Evolutionary conservation across 768 basidiomycete genomes (phyloP).

Genomic region (Xerocomus spinulosus): DNA sequence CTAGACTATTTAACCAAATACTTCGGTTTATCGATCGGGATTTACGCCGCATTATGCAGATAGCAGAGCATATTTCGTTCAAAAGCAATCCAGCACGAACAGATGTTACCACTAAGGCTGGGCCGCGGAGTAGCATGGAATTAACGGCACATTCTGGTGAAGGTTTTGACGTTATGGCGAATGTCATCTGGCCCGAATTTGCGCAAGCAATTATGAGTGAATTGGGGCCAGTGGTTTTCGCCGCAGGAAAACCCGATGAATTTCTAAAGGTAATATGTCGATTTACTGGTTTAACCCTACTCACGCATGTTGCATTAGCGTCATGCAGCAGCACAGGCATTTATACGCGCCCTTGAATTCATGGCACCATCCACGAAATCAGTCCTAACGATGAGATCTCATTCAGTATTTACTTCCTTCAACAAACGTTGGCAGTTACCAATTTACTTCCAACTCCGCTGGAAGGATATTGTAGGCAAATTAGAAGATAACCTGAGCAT

Average conservation of each 20-base stretch:
- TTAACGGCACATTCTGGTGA: slow-evolving; percentile 13
- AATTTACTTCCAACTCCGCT: slow-evolving; percentile 93
- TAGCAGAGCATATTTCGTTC: slow-evolving; percentile 62
- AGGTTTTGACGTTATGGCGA: slow-evolving; percentile 80
- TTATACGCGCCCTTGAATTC: slow-evolving; percentile 76
- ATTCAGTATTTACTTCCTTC: slow-evolving; percentile 68
- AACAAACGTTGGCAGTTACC: slow-evolving; percentile 91
- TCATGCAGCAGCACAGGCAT: slow-evolving; percentile 77
- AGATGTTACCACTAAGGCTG: slow-evolving; percentile 5
- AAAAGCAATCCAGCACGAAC: slow-evolving; percentile 37
- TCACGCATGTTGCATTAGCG: slow-evolving; percentile 46
- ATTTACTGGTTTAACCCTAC: background rate
- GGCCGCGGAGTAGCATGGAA: slow-evolving; percentile 2
- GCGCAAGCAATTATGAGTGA: slow-evolving; percentile 79
- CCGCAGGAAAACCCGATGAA: slow-evolving; percentile 87
- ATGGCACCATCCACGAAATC: slow-evolving; percentile 73
- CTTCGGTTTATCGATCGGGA: slow-evolving; percentile 78
- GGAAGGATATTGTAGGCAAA: slow-evolving; percentile 85
- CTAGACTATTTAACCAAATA: slow-evolving; percentile 74
- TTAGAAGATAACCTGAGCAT: slow-evolving; percentile 64
- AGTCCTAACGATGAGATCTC: slow-evolving; percentile 65
- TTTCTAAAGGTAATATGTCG: slow-evolving; percentile 67
- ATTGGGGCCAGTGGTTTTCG: slow-evolving; percentile 77
- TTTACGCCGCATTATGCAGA: slow-evolving; percentile 67
- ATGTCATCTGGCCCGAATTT: slow-evolving; percentile 87